Evolutionary conservation across 106 monocot species (phyloP).

Genomic region (Dioscorea zingiberensis): DNA sequence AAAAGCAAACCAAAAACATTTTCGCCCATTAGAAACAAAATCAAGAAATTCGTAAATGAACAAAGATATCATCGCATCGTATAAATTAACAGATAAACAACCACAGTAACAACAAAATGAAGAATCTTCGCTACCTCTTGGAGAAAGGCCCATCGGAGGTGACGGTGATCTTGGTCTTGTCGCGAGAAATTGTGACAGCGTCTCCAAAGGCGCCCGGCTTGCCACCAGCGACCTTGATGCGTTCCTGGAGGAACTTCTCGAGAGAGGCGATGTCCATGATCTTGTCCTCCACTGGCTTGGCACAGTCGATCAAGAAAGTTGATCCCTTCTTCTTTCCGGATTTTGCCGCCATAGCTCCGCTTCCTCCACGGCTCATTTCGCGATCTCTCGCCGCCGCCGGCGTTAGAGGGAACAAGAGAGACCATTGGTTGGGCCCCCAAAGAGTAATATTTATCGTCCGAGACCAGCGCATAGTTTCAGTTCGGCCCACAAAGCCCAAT

Average conservation of each 20-base stretch:
- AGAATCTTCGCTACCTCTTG: background rate
- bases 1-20: too few species aligned
- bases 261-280: background rate
- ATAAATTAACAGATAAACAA: too few species aligned
- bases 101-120: too few species aligned
- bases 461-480: too few species aligned
- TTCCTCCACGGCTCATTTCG: background rate
- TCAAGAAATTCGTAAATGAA: too few species aligned
- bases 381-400: background rate
- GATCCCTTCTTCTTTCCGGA: background rate
- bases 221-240: background rate
- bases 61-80: too few species aligned
- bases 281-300: background rate
- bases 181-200: background rate
- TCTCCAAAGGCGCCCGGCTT: background rate
- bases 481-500: too few species aligned
- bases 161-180: background rate
- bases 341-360: background rate
- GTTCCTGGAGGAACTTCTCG: conserved; percentile 1
- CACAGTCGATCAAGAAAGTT: background rate
- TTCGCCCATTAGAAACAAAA: too few species aligned
- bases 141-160: background rate
- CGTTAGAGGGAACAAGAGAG: background rate
- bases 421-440: background rate
- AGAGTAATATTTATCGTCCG: background rate